These are phyloP conservation scores for Berkeleyomyces basicola DNA, from an alignment of 2,329 filamentous ascomycete species.

Conservation along the genomic window DNA sequence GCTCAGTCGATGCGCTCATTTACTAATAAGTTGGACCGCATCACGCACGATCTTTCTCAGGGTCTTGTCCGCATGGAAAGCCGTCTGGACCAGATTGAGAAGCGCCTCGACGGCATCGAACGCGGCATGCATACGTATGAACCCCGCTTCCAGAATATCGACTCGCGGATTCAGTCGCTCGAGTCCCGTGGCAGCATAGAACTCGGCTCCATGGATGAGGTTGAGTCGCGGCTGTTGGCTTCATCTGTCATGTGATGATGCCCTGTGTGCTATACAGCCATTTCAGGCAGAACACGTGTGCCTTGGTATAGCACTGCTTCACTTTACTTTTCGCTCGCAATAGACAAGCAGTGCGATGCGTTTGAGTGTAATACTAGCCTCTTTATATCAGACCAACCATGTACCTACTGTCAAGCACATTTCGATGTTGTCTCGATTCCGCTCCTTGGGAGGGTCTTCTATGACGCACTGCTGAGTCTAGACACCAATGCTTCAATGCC, in stretches of 20 bases:
- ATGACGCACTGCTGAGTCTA: neutral
- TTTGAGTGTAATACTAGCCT: too few species aligned
- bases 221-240: conserved; percentile 28
- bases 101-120: conserved; percentile 39
- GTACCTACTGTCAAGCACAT: neutral
- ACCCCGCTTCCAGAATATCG: conserved; percentile 29
- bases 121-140: conserved; percentile 27
- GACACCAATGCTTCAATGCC: neutral
- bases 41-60: conserved; percentile 38
- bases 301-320: neutral
- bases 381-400: too few species aligned
- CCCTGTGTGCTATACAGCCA: neutral
- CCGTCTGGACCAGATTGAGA: conserved; percentile 34
- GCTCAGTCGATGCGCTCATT: conserved; percentile 41
- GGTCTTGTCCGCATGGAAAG: conserved; percentile 35
- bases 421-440: neutral
- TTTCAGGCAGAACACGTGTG: neutral
- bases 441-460: neutral
- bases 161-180: conserved; percentile 26
- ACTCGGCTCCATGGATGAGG: conserved; percentile 28
- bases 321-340: neutral
- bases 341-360: too few species aligned
- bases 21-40: conserved; percentile 42
- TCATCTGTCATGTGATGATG: conserved; percentile 7
- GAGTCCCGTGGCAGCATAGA: conserved; percentile 20